Conservation (phyloP, 805 yeast species). For the Yarrowia sp. region DNA sequence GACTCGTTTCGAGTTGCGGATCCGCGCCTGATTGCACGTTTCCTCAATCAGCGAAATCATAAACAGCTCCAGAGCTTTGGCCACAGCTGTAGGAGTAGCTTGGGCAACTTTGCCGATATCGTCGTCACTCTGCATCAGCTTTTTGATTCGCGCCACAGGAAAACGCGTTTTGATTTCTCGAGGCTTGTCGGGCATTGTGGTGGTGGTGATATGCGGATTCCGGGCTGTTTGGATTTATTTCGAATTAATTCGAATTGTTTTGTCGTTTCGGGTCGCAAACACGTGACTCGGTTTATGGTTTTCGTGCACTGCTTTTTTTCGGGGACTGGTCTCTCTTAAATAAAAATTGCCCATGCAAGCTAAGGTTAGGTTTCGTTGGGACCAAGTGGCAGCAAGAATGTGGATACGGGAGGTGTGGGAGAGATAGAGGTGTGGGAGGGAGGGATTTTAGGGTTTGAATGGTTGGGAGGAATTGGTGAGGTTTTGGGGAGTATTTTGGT, state of each 20-base stretch:
- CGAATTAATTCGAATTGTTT: neutral
- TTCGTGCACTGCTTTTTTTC: neutral
- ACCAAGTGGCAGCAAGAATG: neutral
- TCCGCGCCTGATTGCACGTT: slow-evolving; percentile 71
- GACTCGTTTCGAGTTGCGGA: slow-evolving; percentile 72
- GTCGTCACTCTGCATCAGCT: slow-evolving; percentile 96
- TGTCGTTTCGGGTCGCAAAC: neutral
- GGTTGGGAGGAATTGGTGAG: neutral
- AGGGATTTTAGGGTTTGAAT: neutral
- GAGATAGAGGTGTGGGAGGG: neutral
- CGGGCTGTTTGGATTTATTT: too few relatives aligned
- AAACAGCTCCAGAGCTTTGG: slow-evolving; percentile 89
- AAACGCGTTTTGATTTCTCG: slow-evolving; percentile 42
- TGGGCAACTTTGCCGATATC: slow-evolving; percentile 98
- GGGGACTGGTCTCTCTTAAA: slow-evolving; percentile 15
- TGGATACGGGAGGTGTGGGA: neutral
- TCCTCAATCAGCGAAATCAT: slow-evolving; percentile 86
- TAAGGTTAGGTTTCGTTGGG: slow-evolving; percentile 14
- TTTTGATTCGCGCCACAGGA: slow-evolving; percentile 80
- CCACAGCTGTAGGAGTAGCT: slow-evolving; percentile 97
- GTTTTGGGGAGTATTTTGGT: neutral
- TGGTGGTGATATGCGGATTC: neutral
- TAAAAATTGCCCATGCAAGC: slow-evolving; percentile 3
- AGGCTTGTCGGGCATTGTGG: slow-evolving; percentile 12
- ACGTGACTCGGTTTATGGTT: neutral